A percentile compares a stretch with the other conserved stretches of the same genome.
Conservation (phyloP, 164 flowering plant species). For the Chloranthus sessilifolius region DNA sequence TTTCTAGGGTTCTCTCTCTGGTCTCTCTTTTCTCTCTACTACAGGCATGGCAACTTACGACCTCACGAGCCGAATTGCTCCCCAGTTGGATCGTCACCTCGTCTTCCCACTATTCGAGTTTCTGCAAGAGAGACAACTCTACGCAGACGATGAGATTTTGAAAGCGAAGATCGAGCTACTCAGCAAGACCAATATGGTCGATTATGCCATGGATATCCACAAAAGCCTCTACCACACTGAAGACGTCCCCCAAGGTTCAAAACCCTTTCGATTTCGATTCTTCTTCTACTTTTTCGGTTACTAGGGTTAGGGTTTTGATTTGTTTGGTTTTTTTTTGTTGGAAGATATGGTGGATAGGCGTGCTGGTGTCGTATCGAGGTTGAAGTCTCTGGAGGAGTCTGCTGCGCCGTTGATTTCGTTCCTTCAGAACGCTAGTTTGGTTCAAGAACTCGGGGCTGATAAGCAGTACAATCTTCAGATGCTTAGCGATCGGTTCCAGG, state of each 20-base stretch:
- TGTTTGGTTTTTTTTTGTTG: neutral
- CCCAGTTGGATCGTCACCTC: slow-evolving; percentile 75
- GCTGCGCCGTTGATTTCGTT: slow-evolving; percentile 75
- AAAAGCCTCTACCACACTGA: slow-evolving; percentile 81
- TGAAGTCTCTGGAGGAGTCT: slow-evolving; percentile 78
- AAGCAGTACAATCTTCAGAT: slow-evolving; percentile 88
- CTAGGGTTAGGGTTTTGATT: slow-evolving; percentile 10
- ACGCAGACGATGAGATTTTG: slow-evolving; percentile 69
- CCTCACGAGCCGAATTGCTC: slow-evolving; percentile 65
- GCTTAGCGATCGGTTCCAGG: slow-evolving; percentile 92
- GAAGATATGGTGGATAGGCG: slow-evolving; percentile 89
- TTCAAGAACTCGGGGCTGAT: slow-evolving; percentile 77
- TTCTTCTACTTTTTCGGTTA: neutral
- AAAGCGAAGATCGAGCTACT: slow-evolving; percentile 86
- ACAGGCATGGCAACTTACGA: slow-evolving; percentile 60
- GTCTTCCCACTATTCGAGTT: slow-evolving; percentile 88
- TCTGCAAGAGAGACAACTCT: slow-evolving; percentile 61
- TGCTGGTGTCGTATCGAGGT: slow-evolving; percentile 70
- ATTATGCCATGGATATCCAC: slow-evolving; percentile 97
- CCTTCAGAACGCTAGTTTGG: slow-evolving; percentile 61
- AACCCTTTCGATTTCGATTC: neutral
- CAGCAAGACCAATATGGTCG: slow-evolving; percentile 95
- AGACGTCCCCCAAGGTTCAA: slow-evolving; percentile 83
- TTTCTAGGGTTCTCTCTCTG: neutral
- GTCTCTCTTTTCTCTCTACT: neutral